Conservation (phyloP, 805 yeast species). For the Yarrowia sp. region DNA sequence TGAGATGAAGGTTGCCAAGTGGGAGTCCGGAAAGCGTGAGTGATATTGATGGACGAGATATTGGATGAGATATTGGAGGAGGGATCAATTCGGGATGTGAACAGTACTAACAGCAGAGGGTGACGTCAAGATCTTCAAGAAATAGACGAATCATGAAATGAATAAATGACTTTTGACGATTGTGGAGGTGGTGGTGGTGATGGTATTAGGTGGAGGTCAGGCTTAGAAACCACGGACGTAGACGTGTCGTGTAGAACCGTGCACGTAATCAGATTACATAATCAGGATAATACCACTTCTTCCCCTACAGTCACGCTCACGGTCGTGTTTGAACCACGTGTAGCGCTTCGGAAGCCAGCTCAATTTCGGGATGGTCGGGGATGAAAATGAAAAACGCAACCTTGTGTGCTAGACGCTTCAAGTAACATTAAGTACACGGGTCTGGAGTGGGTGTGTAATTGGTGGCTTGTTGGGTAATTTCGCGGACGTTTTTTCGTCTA, state of each 20-base stretch:
- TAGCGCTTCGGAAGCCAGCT: neutral
- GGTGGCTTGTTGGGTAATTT: too few species aligned
- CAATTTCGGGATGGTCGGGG: neutral
- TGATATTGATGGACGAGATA: too few species aligned
- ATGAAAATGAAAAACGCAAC: constrained; percentile 15
- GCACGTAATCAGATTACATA: too few species aligned
- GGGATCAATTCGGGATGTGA: too few species aligned
- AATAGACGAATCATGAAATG: constrained; percentile 20
- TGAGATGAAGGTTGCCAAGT: constrained; percentile 71
- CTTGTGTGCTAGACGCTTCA: neutral
- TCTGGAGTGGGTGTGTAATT: too few species aligned
- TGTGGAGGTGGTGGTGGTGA: neutral
- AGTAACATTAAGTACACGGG: too few species aligned
- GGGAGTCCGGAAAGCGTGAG: constrained; percentile 59
- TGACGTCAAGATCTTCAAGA: constrained; percentile 24
- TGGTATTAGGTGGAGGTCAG: neutral
- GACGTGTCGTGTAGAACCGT: too few species aligned
- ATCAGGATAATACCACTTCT: too few species aligned
- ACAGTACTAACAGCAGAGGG: constrained; percentile 27
- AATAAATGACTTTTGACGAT: constrained; percentile 10
- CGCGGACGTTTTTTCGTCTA: too few species aligned
- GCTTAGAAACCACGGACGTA: too few species aligned
- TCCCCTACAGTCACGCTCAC: too few species aligned
- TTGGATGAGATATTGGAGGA: too few species aligned
- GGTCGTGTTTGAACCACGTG: neutral